phyloP scores from a whole-genome alignment of 1,284 basidiomycete species.

The Ceratobasidium sp. region DNA sequence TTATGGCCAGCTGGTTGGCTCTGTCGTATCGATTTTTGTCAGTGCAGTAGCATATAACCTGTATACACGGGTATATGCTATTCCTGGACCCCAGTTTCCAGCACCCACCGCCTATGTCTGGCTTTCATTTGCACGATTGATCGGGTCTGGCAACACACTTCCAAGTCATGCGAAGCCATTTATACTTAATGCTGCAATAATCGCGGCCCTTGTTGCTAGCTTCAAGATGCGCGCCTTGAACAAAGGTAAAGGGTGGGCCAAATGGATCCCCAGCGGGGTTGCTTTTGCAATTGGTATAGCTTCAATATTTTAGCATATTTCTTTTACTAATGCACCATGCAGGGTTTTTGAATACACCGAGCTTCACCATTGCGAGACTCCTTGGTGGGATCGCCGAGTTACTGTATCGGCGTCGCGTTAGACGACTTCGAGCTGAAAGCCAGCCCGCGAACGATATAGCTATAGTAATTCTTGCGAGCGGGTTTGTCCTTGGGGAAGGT shows the following conservation, averaged over 20 bases:
- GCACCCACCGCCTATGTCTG: slow-evolving; percentile 94
- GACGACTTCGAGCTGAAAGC: slow-evolving; percentile 56
- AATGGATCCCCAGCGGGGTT: slow-evolving; percentile 90
- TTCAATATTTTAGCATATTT: slow-evolving; percentile 47
- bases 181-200: slow-evolving; percentile 81
- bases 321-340: slow-evolving; percentile 52
- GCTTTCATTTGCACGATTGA: slow-evolving; percentile 90
- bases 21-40: slow-evolving; percentile 87
- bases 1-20: slow-evolving; percentile 90
- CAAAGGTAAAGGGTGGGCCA: slow-evolving; percentile 65
- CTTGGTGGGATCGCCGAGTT: slow-evolving; percentile 89
- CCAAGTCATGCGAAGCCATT: slow-evolving; percentile 54
- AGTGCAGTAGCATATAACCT: slow-evolving; percentile 89
- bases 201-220: slow-evolving; percentile 77
- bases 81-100: slow-evolving; percentile 91
- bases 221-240: slow-evolving; percentile 71
- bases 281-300: slow-evolving; percentile 78
- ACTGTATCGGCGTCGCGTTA: slow-evolving; percentile 68
- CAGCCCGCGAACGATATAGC: slow-evolving; percentile 66
- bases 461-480: slow-evolving; percentile 91
- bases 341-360: slow-evolving; percentile 93
- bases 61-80: slow-evolving; percentile 88
- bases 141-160: slow-evolving; percentile 62
- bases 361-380: slow-evolving; percentile 92
- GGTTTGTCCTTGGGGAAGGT: slow-evolving; percentile 96